Percentiles rank a stretch among this genome's conserved stretches.
phyloP scores from a whole-genome alignment of 106 monocot species.

The Dendrobium catenatum region DNA sequence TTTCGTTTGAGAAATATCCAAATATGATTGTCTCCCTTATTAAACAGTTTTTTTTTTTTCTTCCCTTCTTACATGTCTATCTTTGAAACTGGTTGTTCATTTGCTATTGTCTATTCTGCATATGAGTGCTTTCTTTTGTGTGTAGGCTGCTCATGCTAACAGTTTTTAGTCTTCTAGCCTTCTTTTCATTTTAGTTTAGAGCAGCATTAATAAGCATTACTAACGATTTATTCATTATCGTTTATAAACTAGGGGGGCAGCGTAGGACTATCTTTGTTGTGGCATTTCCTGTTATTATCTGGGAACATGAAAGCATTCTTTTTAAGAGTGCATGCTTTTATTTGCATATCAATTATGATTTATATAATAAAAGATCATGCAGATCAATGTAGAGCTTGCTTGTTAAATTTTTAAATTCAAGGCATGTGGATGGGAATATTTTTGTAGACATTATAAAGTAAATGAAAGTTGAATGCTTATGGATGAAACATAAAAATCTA shows the following conservation, averaged over 20 bases:
- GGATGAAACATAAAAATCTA: neutral
- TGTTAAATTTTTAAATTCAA: neutral
- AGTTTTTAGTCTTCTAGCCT: neutral
- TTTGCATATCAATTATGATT: neutral
- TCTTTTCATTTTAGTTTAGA: neutral
- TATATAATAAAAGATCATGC: neutral
- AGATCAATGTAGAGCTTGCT: neutral
- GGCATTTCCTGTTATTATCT: neutral
- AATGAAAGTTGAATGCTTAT: neutral
- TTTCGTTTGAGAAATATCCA: neutral
- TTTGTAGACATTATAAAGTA: neutral
- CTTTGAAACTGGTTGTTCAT: neutral
- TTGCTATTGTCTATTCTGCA: neutral
- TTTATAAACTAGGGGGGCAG: neutral
- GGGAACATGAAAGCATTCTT: neutral
- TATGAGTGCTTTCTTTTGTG: neutral
- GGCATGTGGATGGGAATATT: neutral
- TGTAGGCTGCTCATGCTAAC: neutral
- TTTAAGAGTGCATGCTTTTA: neutral
- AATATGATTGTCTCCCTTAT: neutral
- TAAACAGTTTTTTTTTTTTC: neutral
- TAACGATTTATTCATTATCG: neutral
- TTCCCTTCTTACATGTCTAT: neutral
- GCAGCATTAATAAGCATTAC: neutral
- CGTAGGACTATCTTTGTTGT: neutral